Evolutionary conservation across 345 rosid genomes (phyloP).

Genomic region (Ailanthus altissimus): DNA sequence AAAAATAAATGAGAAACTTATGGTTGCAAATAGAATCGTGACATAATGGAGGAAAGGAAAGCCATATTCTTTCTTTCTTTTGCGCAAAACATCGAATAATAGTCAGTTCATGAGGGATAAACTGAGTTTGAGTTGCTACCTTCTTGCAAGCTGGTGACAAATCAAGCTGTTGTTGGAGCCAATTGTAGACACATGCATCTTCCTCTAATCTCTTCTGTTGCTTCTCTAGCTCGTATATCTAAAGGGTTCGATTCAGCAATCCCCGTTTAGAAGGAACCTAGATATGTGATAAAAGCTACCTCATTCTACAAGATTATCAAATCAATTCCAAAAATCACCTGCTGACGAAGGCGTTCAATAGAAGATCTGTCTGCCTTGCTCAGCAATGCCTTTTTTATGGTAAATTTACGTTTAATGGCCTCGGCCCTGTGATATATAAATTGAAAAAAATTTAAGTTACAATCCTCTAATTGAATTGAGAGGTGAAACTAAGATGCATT

Average conservation of each 20-base stretch:
- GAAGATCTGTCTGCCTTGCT: slow-evolving; percentile 87
- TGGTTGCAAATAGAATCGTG: not conserved
- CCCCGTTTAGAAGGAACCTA: slow-evolving; percentile 16
- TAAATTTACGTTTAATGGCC: slow-evolving; percentile 76
- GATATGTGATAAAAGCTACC: slow-evolving; percentile 9
- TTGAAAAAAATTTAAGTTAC: not conserved
- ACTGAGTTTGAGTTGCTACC: slow-evolving; percentile 41
- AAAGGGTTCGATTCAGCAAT: slow-evolving; percentile 22
- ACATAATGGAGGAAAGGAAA: not conserved
- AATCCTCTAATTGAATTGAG: slow-evolving; percentile 1
- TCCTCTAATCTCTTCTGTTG: slow-evolving; percentile 88
- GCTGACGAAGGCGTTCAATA: slow-evolving; percentile 75
- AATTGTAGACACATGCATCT: slow-evolving; percentile 85
- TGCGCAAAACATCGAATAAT: not conserved
- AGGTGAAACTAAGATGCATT: slow-evolving; percentile 3
- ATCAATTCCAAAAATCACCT: slow-evolving; percentile 49
- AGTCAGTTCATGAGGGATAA: not conserved
- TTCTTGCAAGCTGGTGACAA: slow-evolving; percentile 90
- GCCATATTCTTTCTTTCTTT: no score
- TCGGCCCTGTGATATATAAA: slow-evolving; percentile 51
- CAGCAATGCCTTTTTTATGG: slow-evolving; percentile 77
- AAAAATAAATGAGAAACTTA: not conserved
- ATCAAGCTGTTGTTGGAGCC: slow-evolving; percentile 91
- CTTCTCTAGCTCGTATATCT: slow-evolving; percentile 79
- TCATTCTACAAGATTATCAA: slow-evolving; percentile 17